A percentile compares a stretch with the other conserved stretches of the same genome.
Evolutionary conservation across 1,284 basidiomycete genomes (phyloP).

Genomic region (Trametes sp.): DNA sequence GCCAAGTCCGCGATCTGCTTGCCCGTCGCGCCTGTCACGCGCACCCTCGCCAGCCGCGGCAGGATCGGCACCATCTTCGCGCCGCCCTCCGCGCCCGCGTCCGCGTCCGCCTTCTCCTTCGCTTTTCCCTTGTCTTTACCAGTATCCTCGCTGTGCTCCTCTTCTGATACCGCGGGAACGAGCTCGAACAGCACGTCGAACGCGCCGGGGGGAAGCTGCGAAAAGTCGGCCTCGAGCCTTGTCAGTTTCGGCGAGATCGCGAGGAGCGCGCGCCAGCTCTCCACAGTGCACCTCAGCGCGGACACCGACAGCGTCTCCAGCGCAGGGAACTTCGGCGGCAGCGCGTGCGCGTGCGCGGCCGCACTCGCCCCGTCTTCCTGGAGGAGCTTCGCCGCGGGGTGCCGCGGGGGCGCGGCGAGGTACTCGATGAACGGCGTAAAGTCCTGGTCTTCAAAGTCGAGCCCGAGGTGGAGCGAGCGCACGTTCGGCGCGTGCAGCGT

Average conservation of each 20-base stretch:
- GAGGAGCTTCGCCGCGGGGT: conserved; percentile 4
- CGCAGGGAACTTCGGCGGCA: conserved; percentile 38
- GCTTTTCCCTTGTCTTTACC: neutral
- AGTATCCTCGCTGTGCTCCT: no score
- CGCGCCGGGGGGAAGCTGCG: conserved; percentile 45
- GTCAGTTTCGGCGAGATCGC: conserved; percentile 44
- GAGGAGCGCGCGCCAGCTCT: conserved; percentile 50
- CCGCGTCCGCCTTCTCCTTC: no score
- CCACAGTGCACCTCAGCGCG: conserved; percentile 52
- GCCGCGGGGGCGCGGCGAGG: conserved; percentile 40
- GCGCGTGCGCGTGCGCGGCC: neutral
- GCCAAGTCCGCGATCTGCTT: conserved; percentile 30
- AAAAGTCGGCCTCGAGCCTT: conserved; percentile 56
- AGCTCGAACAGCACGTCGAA: conserved; percentile 45
- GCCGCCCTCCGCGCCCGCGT: neutral
- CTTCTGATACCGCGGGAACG: conserved; percentile 2
- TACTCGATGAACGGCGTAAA: conserved; percentile 55
- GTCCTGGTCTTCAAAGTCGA: conserved; percentile 55
- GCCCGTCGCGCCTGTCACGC: conserved; percentile 35
- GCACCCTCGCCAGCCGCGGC: conserved; percentile 36
- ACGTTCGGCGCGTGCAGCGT: conserved; percentile 54
- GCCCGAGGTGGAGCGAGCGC: conserved; percentile 53
- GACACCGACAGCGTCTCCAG: conserved; percentile 53
- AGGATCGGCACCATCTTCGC: conserved; percentile 29
- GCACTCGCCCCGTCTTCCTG: neutral